Conservation (phyloP, 176 grass and related monocot genomes). For the Avena insularis region DNA sequence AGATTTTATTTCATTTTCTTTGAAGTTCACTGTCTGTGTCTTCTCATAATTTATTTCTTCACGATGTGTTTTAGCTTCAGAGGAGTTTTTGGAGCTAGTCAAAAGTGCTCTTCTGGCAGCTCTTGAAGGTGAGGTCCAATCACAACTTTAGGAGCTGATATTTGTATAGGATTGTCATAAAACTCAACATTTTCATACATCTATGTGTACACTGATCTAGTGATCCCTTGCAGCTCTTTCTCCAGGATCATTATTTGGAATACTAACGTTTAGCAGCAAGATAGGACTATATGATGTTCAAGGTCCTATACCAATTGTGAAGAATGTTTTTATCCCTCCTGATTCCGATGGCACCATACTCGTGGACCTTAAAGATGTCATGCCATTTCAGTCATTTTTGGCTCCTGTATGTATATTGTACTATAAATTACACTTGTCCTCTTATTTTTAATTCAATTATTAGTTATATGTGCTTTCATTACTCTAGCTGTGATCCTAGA, state of each 20-base stretch:
- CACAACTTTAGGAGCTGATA: conserved; percentile 35
- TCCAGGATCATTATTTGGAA: conserved; percentile 91
- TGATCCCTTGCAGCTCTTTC: conserved; percentile 70
- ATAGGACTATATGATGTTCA: conserved; percentile 97
- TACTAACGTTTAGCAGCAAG: conserved; percentile 92
- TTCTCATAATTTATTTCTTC: conserved; percentile 42
- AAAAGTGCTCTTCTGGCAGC: conserved; percentile 96
- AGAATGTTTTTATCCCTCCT: conserved; percentile 83
- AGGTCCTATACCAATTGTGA: conserved; percentile 86
- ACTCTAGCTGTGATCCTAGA: not conserved
- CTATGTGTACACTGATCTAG: conserved; percentile 41
- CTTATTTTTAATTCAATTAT: conserved; percentile 30
- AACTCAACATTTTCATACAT: conserved; percentile 11
- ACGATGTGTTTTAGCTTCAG: conserved; percentile 71
- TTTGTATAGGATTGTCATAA: conserved; percentile 21
- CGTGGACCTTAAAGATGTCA: conserved; percentile 80
- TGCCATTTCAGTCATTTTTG: conserved; percentile 91
- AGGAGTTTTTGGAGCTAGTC: conserved; percentile 95
- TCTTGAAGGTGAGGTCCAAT: conserved; percentile 74
- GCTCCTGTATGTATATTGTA: conserved; percentile 71
- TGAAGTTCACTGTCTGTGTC: conserved; percentile 17
- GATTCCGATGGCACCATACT: conserved; percentile 62
- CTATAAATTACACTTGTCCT: conserved; percentile 1
- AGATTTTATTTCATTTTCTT: conserved; percentile 17
- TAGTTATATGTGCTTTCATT: not conserved